These are phyloP conservation scores for Beauveria sp. DNA, from an alignment of 2,329 filamentous ascomycete genomes.

Conservation along the genomic window DNA sequence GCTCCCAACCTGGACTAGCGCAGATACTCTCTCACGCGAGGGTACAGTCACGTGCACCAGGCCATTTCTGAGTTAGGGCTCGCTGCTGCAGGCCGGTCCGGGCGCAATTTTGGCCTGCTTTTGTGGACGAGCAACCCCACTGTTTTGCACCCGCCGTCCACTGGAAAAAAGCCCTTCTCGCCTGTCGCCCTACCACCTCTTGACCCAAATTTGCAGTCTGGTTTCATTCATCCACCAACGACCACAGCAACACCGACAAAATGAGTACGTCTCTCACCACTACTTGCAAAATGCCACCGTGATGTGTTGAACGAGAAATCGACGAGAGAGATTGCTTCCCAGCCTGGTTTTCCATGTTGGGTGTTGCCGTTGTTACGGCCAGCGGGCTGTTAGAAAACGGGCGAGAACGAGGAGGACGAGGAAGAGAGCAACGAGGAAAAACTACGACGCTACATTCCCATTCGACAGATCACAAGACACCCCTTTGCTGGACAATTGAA, in stretches of 20 bases:
- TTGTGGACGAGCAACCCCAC: slow-evolving; percentile 3
- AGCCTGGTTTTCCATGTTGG: background rate
- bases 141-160: slow-evolving; percentile 18
- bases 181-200: background rate
- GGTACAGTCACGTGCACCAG: slow-evolving; percentile 24
- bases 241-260: slow-evolving; percentile 41
- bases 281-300: background rate
- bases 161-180: slow-evolving; percentile 25
- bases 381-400: background rate
- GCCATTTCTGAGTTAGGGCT: slow-evolving; percentile 27
- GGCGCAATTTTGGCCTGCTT: background rate
- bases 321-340: background rate
- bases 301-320: background rate
- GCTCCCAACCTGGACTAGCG: background rate
- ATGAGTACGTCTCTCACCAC: slow-evolving; percentile 43
- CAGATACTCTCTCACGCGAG: slow-evolving; percentile 1
- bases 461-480: background rate
- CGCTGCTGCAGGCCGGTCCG: background rate
- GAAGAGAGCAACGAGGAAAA: too few species aligned
- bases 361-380: background rate
- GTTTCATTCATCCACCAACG: slow-evolving; percentile 27
- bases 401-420: background rate
- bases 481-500: too few species aligned
- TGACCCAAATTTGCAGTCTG: slow-evolving; percentile 10
- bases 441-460: background rate